Base-by-base conservation (phyloP, 139 green algal genomes). In the Chlorella sp. region DNA sequence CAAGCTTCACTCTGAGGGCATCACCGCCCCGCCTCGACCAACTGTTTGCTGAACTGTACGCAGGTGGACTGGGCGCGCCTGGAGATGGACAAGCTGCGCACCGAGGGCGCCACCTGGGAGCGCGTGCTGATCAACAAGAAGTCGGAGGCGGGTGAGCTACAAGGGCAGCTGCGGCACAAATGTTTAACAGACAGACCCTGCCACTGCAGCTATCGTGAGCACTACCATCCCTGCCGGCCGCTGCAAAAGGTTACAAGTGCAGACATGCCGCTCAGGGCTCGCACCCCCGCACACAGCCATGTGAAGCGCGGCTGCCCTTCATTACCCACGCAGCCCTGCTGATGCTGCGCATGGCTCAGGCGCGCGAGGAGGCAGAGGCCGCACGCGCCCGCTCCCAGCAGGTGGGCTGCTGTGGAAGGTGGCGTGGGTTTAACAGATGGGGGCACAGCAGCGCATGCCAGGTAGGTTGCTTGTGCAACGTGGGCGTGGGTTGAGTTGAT, bases 271-370 rank as follows among this genome's bases (percentile, higher is more conserved):
- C n/a, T n/a, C n/a, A n/a, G n/a, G n/a, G n/a, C n/a, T n/a, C n/a
- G n/a, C n/a, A n/a, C n/a, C n/a, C n/a, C n/a, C n/a, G n/a, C n/a
- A n/a, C n/a, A n/a, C n/a, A n/a, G n/a, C n/a, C n/a, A n/a, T n/a
- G n/a, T n/a, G n/a, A n/a, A n/a, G n/a, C n/a, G n/a, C n/a, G n/a
- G n/a, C n/a, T n/a, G n/a, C n/a, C n/a, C n/a, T n/a, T n/a, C n/a
- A n/a, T n/a, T n/a, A n/a, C n/a, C n/a, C n/a, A n/a, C n/a, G 67
- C 60, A 76, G 86, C 58, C n/a, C 68, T 77, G 64, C 81, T 89
- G 65, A 58, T 62, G 76, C 64, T 87, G 58, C 44, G 73, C 54
- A 74, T 86, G 62, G 40, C 48, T 36, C 68, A 85, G 60, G 72
- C 84, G 11, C 22, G 56, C 9, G 38, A 65, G n/a, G 73, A 74